Conservation (phyloP, 2,329 filamentous ascomycete genomes). For the Passalora sequoiae region DNA sequence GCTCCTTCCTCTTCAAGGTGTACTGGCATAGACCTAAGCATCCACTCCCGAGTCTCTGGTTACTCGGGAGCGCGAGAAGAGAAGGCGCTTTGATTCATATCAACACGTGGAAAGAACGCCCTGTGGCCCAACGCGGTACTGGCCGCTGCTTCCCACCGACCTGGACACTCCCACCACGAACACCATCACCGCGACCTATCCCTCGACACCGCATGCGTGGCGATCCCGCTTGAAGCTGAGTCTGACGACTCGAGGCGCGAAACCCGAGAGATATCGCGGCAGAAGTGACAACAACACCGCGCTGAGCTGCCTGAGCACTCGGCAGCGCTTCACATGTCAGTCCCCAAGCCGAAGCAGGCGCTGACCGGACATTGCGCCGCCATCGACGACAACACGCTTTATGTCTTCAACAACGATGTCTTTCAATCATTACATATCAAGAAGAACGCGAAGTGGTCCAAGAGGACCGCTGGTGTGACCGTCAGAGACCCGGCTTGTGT, state of each 20-base stretch:
- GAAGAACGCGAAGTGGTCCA: constrained; percentile 66
- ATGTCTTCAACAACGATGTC: constrained; percentile 66
- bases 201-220: constrained; percentile 17
- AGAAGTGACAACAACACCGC: constrained; percentile 8
- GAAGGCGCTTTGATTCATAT: background rate
- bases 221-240: constrained; percentile 4
- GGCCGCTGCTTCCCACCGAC: constrained; percentile 5
- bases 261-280: background rate
- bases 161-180: background rate
- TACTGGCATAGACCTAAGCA: background rate
- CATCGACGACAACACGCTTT: constrained; percentile 75
- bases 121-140: background rate
- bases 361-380: constrained; percentile 76
- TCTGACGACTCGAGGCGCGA: constrained; percentile 4
- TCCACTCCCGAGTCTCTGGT: background rate
- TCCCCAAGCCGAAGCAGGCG: constrained; percentile 63
- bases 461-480: constrained; percentile 59
- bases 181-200: constrained; percentile 8
- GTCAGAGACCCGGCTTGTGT: constrained; percentile 76
- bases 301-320: constrained; percentile 19
- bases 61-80: background rate
- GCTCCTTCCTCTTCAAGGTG: no score
- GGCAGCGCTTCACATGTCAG: constrained; percentile 53
- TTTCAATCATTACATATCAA: constrained; percentile 70
- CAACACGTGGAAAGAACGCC: constrained; percentile 3